Percentiles rank a stretch among this genome's conserved stretches.
Conservation (phyloP, 805 yeast genomes). For the Metschnikowia kofuensis region DNA sequence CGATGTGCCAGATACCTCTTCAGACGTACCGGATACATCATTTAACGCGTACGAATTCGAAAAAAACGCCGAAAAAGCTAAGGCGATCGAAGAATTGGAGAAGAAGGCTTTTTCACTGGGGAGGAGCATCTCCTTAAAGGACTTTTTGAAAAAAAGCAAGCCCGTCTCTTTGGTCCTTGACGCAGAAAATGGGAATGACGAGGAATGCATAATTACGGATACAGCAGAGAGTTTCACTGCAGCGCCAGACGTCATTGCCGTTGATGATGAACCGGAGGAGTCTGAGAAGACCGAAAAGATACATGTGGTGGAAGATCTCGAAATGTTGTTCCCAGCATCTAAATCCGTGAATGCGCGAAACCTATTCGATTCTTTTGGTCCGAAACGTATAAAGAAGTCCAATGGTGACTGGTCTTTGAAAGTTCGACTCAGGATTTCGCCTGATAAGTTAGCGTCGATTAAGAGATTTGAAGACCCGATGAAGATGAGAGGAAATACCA, state of each 20-base stretch:
- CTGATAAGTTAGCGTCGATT: conserved; percentile 24
- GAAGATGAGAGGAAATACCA: neutral
- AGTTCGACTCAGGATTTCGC: conserved; percentile 19
- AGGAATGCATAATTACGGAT: no score
- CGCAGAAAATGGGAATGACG: no score
- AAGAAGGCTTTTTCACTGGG: conserved; percentile 10
- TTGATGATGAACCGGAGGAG: conserved; percentile 1
- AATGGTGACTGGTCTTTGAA: conserved; percentile 17
- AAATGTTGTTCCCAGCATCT: conserved; percentile 3
- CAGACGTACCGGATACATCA: conserved; percentile 6
- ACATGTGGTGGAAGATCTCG: neutral
- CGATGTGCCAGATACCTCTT: conserved; percentile 4
- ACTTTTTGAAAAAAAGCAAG: conserved; percentile 10
- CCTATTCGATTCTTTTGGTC: conserved; percentile 13
- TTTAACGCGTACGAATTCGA: conserved; percentile 8
- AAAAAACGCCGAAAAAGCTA: conserved; percentile 1
- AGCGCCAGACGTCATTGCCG: neutral
- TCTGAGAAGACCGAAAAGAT: neutral
- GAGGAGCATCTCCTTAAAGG: conserved; percentile 10
- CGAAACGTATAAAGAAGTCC: conserved; percentile 7
- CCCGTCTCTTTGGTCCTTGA: neutral
- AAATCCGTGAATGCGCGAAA: conserved; percentile 12
- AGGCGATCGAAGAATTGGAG: conserved; percentile 11
- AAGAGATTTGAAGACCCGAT: conserved; percentile 21
- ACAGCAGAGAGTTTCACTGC: no score